Evolutionary conservation across 1,139 yeast genomes (phyloP), one percentile per base, ranked within the genome.

Genomic region (Suhomyces wounanorum): DNA sequence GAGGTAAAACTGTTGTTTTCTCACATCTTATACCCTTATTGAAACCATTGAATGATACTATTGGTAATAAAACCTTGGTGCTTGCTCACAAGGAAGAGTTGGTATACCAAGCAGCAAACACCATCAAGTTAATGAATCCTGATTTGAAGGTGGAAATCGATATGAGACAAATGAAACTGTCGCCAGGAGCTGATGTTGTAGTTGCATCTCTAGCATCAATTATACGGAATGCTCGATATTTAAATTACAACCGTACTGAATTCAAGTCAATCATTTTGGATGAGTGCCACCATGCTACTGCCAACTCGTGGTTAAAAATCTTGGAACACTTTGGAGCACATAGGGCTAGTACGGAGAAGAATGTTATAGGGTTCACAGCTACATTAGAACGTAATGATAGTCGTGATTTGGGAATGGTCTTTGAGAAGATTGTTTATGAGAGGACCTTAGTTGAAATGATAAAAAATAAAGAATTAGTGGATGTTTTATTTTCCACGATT

Each of bases 271-370:
- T 94, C 23, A 84, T 92, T 21, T 75, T 92, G 1, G 99, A 92
- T 66, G 99, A 92, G 64, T 96, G 97, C 45, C 99, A 92, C 61
- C 98, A 92, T 68, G 87, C 96, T 0, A 87, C 89, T 0, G 94
- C 97, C 0, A 62, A 67, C 13, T 77, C 92, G 0, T 94, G 94
- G 74, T 44, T 70, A 14, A 75, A 77, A 40, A 76, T 91, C 1
- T 67, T 90, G 48, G 64, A 73, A 5, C 77, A 88, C 58, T 84
- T 92, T 60, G 72, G 75, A 0, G 88, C 89, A 2, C 62, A 66
- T 44, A 61, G 64, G 1, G 53, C 72, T 0, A 65, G 72, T 0
- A 75, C 83, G 52, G 67, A 68, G 1, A 72, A 84, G 0, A 78
- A 83, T 8, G 83, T 90, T 0, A 73, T 90, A 17, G 98, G 98